phyloP scores from a whole-genome alignment of 257 asterid genomes.

The Voacanga thouarsii region DNA sequence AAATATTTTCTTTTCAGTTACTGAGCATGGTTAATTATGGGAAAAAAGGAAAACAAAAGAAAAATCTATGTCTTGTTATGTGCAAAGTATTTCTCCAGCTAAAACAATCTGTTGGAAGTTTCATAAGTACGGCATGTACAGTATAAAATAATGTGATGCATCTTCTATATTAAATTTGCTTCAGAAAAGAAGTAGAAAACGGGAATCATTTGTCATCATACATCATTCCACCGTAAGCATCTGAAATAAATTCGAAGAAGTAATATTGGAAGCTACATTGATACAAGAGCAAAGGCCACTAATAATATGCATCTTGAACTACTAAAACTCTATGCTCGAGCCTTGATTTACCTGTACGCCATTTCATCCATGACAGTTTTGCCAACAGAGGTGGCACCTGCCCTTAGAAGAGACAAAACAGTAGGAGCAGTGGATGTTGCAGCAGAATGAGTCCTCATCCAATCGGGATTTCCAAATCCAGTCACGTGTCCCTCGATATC shows the following conservation, averaged over 20 bases:
- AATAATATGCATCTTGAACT: background rate
- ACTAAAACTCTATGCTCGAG: background rate
- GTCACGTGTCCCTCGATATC: conserved; percentile 74
- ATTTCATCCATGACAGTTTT: conserved; percentile 94
- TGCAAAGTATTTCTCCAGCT: too few relatives aligned
- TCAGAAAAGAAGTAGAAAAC: background rate
- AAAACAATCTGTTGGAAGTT: background rate
- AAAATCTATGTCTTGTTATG: background rate
- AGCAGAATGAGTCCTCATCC: conserved; percentile 74
- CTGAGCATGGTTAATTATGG: background rate
- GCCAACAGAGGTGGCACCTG: conserved; percentile 84
- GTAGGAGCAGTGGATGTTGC: conserved; percentile 66
- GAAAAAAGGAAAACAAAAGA: background rate
- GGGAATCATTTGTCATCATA: background rate
- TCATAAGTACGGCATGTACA: background rate
- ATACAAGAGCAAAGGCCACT: background rate
- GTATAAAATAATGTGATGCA: background rate
- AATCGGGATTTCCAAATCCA: conserved; percentile 88
- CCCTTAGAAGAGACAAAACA: conserved; percentile 53
- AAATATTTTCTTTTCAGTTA: background rate
- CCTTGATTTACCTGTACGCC: conserved; percentile 75
- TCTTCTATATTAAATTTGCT: background rate
- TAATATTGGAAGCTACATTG: background rate
- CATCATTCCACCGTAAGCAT: background rate
- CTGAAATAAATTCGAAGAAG: background rate